phyloP scores from a whole-genome alignment of 257 asterid genomes.

The Solanum ossicruentum region DNA sequence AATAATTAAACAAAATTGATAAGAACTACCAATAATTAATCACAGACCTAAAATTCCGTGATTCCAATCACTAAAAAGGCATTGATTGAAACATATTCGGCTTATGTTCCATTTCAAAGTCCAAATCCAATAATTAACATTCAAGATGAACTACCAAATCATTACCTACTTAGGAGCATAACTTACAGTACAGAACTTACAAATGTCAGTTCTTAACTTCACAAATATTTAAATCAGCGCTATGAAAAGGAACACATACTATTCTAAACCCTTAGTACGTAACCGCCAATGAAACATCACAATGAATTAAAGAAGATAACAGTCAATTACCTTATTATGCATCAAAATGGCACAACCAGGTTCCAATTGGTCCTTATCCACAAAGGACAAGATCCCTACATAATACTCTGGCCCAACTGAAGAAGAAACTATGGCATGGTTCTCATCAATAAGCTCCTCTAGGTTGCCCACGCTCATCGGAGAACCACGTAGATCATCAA shows the following conservation, averaged over 20 bases:
- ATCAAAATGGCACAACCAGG: slow-evolving; percentile 89
- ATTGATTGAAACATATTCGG: not conserved
- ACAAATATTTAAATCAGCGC: not conserved
- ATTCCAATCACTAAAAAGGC: not conserved
- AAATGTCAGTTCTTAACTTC: not conserved
- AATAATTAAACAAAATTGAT: not conserved
- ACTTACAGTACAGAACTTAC: not conserved
- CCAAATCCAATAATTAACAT: not conserved
- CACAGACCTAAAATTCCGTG: not conserved
- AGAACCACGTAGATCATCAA: slow-evolving; percentile 72
- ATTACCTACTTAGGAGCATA: not conserved
- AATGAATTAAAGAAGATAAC: not conserved
- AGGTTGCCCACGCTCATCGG: slow-evolving; percentile 90
- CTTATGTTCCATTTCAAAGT: not conserved
- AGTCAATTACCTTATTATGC: slow-evolving; percentile 68
- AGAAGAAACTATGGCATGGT: slow-evolving; percentile 72
- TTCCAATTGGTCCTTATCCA: slow-evolving; percentile 88
- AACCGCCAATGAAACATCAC: not conserved
- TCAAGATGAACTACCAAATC: not conserved
- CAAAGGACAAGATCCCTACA: slow-evolving; percentile 79
- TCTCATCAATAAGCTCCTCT: slow-evolving; percentile 92
- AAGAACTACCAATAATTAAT: not conserved
- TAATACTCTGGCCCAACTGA: slow-evolving; percentile 91
- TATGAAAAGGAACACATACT: not conserved
- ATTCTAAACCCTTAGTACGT: not conserved